These are phyloP conservation scores for Hemileccinum rubropunctum DNA, from an alignment of 768 basidiomycete genomes.

Conservation along the genomic window DNA sequence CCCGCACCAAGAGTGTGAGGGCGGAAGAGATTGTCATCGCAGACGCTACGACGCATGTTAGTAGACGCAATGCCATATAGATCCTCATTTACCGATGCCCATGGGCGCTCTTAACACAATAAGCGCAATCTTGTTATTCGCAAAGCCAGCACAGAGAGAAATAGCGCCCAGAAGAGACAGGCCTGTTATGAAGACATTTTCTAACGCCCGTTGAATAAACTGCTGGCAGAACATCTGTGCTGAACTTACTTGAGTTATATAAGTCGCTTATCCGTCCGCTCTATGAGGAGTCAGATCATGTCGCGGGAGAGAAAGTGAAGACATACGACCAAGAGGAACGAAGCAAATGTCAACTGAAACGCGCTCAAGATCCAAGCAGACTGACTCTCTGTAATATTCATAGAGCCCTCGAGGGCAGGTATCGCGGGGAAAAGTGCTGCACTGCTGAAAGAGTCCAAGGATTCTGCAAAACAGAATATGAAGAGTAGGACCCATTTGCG, in stretches of 20 bases:
- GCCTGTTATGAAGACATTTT: slow-evolving; percentile 42
- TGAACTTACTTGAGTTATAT: slow-evolving; percentile 30
- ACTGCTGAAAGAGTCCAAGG: slow-evolving; percentile 43
- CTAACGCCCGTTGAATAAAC: slow-evolving; percentile 34
- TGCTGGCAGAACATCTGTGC: slow-evolving; percentile 16
- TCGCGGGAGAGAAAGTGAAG: neutral
- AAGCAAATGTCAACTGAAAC: slow-evolving; percentile 46
- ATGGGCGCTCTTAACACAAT: slow-evolving; percentile 49
- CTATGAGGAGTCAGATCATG: slow-evolving; percentile 12
- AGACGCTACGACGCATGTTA: slow-evolving; percentile 32
- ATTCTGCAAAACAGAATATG: slow-evolving; percentile 41
- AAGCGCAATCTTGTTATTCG: slow-evolving; percentile 42
- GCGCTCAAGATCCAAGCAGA: slow-evolving; percentile 42
- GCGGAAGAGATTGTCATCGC: too few relatives aligned
- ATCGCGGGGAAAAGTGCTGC: slow-evolving; percentile 36
- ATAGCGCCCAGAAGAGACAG: slow-evolving; percentile 37
- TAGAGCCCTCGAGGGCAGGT: too few relatives aligned
- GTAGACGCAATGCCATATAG: neutral
- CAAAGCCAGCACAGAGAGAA: too few relatives aligned
- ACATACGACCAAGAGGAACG: slow-evolving; percentile 31
- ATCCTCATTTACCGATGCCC: slow-evolving; percentile 40
- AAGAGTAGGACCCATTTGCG: slow-evolving; percentile 31
- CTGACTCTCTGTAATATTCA: slow-evolving; percentile 26
- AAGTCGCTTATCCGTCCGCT: slow-evolving; percentile 24
- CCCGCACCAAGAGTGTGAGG: too few relatives aligned